phyloP scores from a whole-genome alignment of 495 filamentous ascomycete species.

The Entonaema liquescens region DNA sequence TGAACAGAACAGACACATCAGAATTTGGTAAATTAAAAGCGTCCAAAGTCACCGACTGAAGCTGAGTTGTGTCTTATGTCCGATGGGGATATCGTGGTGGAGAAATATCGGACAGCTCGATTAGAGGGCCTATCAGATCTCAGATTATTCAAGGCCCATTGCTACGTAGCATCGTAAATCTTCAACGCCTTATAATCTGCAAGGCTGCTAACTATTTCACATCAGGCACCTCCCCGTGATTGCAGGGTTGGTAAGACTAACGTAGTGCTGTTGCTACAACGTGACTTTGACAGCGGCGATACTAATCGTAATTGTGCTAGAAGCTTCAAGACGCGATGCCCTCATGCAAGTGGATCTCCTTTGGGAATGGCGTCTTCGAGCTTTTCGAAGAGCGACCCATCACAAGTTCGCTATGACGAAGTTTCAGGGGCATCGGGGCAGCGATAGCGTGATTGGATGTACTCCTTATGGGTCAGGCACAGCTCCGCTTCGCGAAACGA shows the following conservation, averaged over 20 bases:
- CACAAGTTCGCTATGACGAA: slow-evolving; percentile 25
- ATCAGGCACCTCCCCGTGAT: background rate
- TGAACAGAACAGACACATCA: background rate
- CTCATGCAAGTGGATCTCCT: slow-evolving; percentile 28
- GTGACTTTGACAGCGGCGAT: background rate
- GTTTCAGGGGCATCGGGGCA: slow-evolving; percentile 18
- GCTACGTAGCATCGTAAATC: background rate
- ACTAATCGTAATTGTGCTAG: background rate
- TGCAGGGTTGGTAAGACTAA: slow-evolving; percentile 1
- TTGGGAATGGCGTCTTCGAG: slow-evolving; percentile 26
- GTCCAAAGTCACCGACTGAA: background rate
- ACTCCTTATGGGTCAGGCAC: background rate
- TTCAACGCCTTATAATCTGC: background rate
- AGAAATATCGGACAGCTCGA: background rate
- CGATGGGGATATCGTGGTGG: slow-evolving; percentile 1
- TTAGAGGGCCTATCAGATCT: background rate
- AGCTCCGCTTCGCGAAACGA: slow-evolving; percentile 18
- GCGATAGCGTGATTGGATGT: slow-evolving; percentile 7
- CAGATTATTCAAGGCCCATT: background rate
- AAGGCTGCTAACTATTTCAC: background rate
- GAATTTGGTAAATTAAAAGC: background rate
- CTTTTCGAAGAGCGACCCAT: slow-evolving; percentile 22
- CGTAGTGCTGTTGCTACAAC: background rate
- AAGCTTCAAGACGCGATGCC: slow-evolving; percentile 13
- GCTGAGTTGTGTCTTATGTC: background rate